Percentiles rank a stretch among this genome's conserved stretches.
These are phyloP conservation scores for Waitea zeae DNA, from an alignment of 1,284 basidiomycete species.

Conservation along the genomic window DNA sequence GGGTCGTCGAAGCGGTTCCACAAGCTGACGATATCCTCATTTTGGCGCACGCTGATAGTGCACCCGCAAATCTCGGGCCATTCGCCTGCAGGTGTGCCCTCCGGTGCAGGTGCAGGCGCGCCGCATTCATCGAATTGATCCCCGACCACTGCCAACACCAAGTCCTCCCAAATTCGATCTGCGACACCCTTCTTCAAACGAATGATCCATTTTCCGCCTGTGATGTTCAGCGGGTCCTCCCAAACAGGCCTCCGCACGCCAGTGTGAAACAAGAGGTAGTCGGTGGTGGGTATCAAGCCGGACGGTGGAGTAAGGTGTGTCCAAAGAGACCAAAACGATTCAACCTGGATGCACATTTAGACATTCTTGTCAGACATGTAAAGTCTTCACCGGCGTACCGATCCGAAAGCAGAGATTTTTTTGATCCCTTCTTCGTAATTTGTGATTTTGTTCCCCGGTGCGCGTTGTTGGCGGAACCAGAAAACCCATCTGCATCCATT, in stretches of 20 bases:
- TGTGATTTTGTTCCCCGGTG: constrained; percentile 63
- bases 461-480: constrained; percentile 72
- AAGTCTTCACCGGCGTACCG: constrained; percentile 38
- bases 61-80: constrained; percentile 73
- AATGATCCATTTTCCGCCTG: constrained; percentile 89
- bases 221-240: constrained; percentile 76
- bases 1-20: constrained; percentile 65
- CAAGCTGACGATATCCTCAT: constrained; percentile 66
- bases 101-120: too few species aligned
- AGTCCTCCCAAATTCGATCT: constrained; percentile 71
- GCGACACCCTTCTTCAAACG: constrained; percentile 70
- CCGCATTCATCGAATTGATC: too few species aligned
- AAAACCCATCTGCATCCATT: constrained; percentile 50
- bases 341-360: constrained; percentile 48
- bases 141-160: constrained; percentile 61
- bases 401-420: constrained; percentile 62
- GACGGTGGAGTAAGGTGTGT: constrained; percentile 67
- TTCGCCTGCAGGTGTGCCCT: constrained; percentile 6
- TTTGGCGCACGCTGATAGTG: constrained; percentile 69
- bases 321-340: constrained; percentile 75
- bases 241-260: constrained; percentile 72
- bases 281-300: constrained; percentile 57
- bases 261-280: constrained; percentile 74
- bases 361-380: too few species aligned
- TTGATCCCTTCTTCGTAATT: constrained; percentile 82